Base-by-base conservation (phyloP, 345 rosid genomes). In the Leavenworthia alabamica region DNA sequence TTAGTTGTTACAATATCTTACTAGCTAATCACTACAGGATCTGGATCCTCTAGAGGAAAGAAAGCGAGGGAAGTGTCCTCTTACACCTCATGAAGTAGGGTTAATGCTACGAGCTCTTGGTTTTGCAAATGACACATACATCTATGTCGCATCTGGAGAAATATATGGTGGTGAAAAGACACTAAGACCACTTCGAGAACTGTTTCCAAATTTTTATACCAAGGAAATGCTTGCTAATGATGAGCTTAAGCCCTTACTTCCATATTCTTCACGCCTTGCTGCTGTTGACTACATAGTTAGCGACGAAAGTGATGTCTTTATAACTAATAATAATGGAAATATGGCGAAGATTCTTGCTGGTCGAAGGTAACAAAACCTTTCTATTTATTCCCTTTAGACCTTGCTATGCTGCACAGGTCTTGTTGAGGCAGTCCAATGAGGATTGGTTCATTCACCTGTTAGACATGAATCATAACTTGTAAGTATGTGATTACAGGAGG, bases 331-430 rank as follows among this genome's bases (percentile, higher is more conserved):
- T 57, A 94, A 94, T 41, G 99, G 97, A 73, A 94, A 94, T 52
- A 94, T 94, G 99, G 99, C 97, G 67, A 94, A 88, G 81, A 88
- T 88, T 75, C 97, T 94, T 60, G 93, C 99, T 6, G 99, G 99
- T 54, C 74, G 90, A 82, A 94, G 99, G 99, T 94, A 68, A 84
- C 82, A 56, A 56, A 56, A 45, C n/a, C 5, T 27, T 35, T 29
- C 32, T 40, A 31, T 35, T 51, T 60, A 19, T 42, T 36, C 32
- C 29, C 7, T 12, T 58, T 49, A 40, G 33, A 49, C 20, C 29
- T 62, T 36, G 37, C 43, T 45, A 3, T 45, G 47, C 36, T 11
- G 35, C 17, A 19, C 11, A 56, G 12, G 11, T 56, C 26, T 23
- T 32, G 43, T 20, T 13, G 40, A 44, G 44, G 55, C 45, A n/a